Evolutionary conservation across 495 filamentous ascomycete genomes (phyloP).

Genomic region (Rhypophila decipiens): DNA sequence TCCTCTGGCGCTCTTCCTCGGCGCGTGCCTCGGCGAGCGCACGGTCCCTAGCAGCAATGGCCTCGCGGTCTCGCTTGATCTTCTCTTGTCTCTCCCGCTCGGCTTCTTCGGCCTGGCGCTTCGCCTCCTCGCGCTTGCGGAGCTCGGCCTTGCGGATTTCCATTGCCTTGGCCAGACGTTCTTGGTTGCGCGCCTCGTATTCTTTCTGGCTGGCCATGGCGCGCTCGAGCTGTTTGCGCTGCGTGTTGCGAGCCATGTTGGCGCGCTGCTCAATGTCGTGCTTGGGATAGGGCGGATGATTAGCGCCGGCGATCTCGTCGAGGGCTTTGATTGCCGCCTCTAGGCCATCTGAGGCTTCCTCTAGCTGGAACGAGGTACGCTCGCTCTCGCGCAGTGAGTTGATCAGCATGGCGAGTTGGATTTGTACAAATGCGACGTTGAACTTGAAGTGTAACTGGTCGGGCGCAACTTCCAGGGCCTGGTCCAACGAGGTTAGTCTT

Average conservation of each 20-base stretch:
- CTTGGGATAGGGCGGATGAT: conserved; percentile 85
- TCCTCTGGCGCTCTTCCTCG: conserved; percentile 63
- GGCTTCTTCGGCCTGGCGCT: conserved; percentile 53
- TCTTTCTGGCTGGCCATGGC: conserved; percentile 77
- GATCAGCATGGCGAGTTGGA: conserved; percentile 80
- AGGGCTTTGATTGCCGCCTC: conserved; percentile 80
- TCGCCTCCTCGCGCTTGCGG: conserved; percentile 61
- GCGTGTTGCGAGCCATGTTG: conserved; percentile 92
- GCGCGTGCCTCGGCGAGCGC: conserved; percentile 60
- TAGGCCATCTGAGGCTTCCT: conserved; percentile 74
- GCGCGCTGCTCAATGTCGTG: conserved; percentile 88
- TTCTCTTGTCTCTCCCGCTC: conserved; percentile 66
- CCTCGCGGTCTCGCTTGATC: conserved; percentile 74
- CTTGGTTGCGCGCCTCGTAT: conserved; percentile 89
- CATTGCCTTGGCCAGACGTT: conserved; percentile 69
- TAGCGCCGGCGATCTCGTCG: conserved; percentile 68
- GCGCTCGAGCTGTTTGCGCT: conserved; percentile 81
- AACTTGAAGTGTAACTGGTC: conserved; percentile 89
- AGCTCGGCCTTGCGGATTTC: conserved; percentile 72
- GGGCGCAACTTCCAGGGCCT: conserved; percentile 71
- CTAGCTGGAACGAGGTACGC: conserved; percentile 69
- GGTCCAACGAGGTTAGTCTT: conserved; percentile 16
- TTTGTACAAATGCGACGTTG: conserved; percentile 96
- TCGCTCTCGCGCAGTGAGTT: conserved; percentile 67
- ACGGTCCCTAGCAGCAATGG: conserved; percentile 69